A percentile compares a stretch with the other conserved stretches of the same genome.
phyloP scores from a whole-genome alignment of 2,329 filamentous ascomycete species.

The Clarireedia paspali region DNA sequence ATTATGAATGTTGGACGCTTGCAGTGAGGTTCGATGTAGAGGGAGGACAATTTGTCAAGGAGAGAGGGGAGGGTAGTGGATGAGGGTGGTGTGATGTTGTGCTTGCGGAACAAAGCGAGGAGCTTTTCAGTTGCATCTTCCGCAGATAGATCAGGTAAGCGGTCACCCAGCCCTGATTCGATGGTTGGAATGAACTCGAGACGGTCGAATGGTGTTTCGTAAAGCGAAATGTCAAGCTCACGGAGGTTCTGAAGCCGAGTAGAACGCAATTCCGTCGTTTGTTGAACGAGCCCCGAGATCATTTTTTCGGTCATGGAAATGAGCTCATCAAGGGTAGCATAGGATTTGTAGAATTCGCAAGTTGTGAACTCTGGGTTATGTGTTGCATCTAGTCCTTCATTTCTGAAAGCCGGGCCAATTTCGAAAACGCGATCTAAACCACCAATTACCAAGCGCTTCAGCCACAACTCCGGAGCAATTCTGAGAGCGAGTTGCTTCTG shows the following conservation, averaged over 20 bases:
- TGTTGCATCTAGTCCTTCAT: constrained; percentile 83
- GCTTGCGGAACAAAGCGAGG: constrained; percentile 43
- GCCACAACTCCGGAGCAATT: constrained; percentile 90
- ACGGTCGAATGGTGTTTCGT: constrained; percentile 50
- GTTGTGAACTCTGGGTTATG: constrained; percentile 98
- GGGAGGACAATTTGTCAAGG: constrained; percentile 70
- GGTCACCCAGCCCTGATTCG: constrained; percentile 53
- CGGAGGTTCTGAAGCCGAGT: constrained; percentile 38
- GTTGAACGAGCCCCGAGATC: constrained; percentile 49
- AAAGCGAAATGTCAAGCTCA: constrained; percentile 40
- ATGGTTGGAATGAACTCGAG: constrained; percentile 79
- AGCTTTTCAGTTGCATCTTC: constrained; percentile 52
- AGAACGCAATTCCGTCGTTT: constrained; percentile 40
- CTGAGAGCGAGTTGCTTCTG: constrained; percentile 67
- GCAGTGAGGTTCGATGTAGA: constrained; percentile 74
- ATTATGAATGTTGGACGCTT: constrained; percentile 72
- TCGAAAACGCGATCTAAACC: constrained; percentile 88
- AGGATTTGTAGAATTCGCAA: constrained; percentile 93
- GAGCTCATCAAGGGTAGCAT: constrained; percentile 66
- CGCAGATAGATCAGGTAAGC: constrained; percentile 33
- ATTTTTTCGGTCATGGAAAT: constrained; percentile 70
- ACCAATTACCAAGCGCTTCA: constrained; percentile 85
- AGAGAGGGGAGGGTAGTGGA: constrained; percentile 57
- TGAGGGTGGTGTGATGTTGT: constrained; percentile 41
- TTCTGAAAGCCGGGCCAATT: constrained; percentile 85